Evolutionary conservation across 768 basidiomycete genomes (phyloP), one percentile per base, ranked within the genome.

Genomic region (Hirschioporus abietinus): DNA sequence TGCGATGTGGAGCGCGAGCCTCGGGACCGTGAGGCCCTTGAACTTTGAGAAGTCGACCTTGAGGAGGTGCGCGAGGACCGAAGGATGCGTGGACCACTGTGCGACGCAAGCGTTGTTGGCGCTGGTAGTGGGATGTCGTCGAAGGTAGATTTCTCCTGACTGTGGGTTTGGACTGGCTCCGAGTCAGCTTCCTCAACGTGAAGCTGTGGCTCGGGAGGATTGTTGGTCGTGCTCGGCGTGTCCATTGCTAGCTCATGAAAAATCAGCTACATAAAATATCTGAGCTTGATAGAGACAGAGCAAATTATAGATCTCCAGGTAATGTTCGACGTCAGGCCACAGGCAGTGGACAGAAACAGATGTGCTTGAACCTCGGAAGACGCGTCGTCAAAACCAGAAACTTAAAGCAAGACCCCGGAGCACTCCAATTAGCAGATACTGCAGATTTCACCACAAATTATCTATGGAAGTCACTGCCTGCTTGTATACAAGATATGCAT

Each of bases 291-390:
- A 52, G 20, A 52, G 42, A 20, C 20, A 52, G 12, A 52, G 15
- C 42, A 10, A 52, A 20, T 12, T 15, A 3, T 52, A 15, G 12
- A 10, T 15, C 20, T 3, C 42, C 42, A 52, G 42, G 42, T 20
- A 15, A 10, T 12, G 3, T 2, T 12, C 42, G 42, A 52, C 42
- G 42, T 52, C 15, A 52, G 12, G 12, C n/a, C n/a, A n/a, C n/a
- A n/a, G n/a, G n/a, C n/a, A 10, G 3, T 52, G 42, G 2, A 15
- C 42, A 10, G 42, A 52, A 20, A 52, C 42, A 52, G 12, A 15
- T 52, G 42, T 52, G 42, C 42, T 52, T 52, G 42, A 52, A 52
- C 42, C 42, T 52, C 42, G 42, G 42, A 52, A 52, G 42, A 52
- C 42, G 42, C 42, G 42, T 52, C 42, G 42, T 30, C 30, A 30